phyloP scores from a whole-genome alignment of 2,329 filamentous ascomycete species.

The Parastagonospora avenae region DNA sequence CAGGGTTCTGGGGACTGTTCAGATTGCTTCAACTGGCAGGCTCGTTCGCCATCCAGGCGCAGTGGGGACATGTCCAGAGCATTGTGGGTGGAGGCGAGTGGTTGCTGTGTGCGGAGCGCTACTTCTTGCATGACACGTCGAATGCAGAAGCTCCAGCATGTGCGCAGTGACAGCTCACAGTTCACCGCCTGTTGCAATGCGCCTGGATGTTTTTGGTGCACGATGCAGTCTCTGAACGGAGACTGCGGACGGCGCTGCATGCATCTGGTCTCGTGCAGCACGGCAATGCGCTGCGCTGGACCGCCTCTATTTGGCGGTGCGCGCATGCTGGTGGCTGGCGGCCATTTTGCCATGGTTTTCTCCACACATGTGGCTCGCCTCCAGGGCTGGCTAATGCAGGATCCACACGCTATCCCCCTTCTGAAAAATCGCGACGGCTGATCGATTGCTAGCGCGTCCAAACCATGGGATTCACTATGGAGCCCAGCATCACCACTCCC shows the following conservation, averaged over 20 bases:
- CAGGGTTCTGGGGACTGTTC: not conserved
- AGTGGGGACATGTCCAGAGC: conserved; percentile 14
- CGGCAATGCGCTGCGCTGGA: not conserved
- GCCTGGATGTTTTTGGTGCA: not conserved
- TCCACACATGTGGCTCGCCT: conserved; percentile 34
- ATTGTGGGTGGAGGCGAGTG: conserved; percentile 3
- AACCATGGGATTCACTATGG: conserved; percentile 35
- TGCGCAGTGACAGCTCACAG: conserved; percentile 18
- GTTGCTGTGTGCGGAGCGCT: conserved; percentile 19
- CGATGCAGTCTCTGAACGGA: not conserved
- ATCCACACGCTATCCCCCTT: conserved; percentile 16
- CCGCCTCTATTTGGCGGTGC: not conserved
- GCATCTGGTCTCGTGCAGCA: not conserved
- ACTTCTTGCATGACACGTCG: conserved; percentile 19
- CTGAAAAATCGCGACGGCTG: conserved; percentile 22
- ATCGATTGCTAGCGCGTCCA: conserved; percentile 35
- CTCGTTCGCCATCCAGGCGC: not conserved
- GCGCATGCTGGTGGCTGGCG: conserved; percentile 13
- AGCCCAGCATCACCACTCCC: conserved; percentile 31
- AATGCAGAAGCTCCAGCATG: conserved; percentile 12
- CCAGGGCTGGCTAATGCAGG: conserved; percentile 24
- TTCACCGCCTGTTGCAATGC: conserved; percentile 20
- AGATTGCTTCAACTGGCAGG: conserved; percentile 1
- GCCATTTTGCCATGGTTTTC: conserved; percentile 23
- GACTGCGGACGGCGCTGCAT: not conserved